These are phyloP conservation scores for Amanita rimosa DNA, from an alignment of 768 basidiomycete genomes.

Conservation along the genomic window DNA sequence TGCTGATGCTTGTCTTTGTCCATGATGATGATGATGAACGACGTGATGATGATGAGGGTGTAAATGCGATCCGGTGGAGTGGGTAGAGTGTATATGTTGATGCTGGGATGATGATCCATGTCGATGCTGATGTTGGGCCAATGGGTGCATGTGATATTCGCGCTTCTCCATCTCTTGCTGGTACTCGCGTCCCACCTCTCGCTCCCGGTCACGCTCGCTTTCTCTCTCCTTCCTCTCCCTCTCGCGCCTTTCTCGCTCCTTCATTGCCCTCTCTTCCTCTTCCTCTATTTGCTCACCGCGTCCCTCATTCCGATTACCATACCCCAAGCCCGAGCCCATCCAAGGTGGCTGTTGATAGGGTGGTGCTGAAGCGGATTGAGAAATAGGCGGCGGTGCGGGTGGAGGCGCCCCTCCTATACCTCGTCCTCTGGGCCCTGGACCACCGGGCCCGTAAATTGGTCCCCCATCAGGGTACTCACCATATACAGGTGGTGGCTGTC, in stretches of 20 bases:
- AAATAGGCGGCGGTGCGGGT: not conserved
- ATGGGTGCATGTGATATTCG: conserved; percentile 22
- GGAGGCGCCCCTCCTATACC: not conserved
- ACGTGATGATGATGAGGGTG: conserved; percentile 45
- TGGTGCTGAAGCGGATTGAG: not conserved
- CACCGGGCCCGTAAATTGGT: not conserved
- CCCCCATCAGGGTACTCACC: conserved; percentile 3
- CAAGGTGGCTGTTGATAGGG: conserved; percentile 14
- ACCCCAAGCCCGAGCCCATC: conserved; percentile 23
- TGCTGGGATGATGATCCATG: conserved; percentile 14
- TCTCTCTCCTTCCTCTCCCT: conserved; percentile 18
- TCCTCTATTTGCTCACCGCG: conserved; percentile 18
- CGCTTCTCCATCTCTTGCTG: conserved; percentile 19
- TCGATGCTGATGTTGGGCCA: conserved; percentile 23
- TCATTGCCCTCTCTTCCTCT: conserved; percentile 22
- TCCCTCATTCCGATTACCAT: conserved; percentile 6
- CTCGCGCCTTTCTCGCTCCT: conserved; percentile 23
- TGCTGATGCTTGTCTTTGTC: conserved; percentile 9
- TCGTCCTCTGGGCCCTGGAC: not conserved
- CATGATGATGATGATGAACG: conserved; percentile 30
- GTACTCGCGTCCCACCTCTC: conserved; percentile 15
- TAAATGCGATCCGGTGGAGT: conserved; percentile 24
- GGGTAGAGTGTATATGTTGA: conserved; percentile 21
- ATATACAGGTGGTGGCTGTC: not conserved
- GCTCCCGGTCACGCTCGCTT: conserved; percentile 19